A percentile compares a stretch with the other conserved stretches of the same genome.
Conservation (phyloP, 1,139 yeast genomes). For the Hansenula sp. region DNA sequence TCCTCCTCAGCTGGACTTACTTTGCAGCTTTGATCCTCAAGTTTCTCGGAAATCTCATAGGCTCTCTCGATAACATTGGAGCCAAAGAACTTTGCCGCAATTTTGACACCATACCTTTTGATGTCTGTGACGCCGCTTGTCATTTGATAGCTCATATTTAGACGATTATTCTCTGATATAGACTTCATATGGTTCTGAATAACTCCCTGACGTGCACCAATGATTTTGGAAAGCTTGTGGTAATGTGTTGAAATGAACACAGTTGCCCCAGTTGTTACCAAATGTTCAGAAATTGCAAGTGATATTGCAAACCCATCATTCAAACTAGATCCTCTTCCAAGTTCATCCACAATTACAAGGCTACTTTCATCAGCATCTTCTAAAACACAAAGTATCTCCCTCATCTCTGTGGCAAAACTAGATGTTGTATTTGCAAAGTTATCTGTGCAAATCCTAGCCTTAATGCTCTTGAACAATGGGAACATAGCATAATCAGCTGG, state of each 20-base stretch:
- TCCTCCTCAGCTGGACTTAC: constrained; percentile 1
- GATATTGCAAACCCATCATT: constrained; percentile 39
- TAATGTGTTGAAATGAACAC: constrained; percentile 39
- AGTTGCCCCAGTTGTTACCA: constrained; percentile 25
- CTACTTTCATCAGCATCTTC: constrained; percentile 29
- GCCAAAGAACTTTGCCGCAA: constrained; percentile 25
- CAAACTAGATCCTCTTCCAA: constrained; percentile 41
- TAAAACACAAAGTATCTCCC: constrained; percentile 39
- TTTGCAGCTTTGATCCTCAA: constrained; percentile 10
- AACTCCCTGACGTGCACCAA: constrained; percentile 29
- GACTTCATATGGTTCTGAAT: constrained; percentile 29
- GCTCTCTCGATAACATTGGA: constrained; percentile 25
- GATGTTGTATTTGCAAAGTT: constrained; percentile 32
- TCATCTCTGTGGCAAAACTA: constrained; percentile 42
- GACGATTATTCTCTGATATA: constrained; percentile 15
- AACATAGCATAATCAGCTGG: constrained; percentile 39
- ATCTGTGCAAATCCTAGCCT: constrained; percentile 36
- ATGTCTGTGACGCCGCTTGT: constrained; percentile 21
- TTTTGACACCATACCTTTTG: constrained; percentile 29
- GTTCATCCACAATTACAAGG: constrained; percentile 40
- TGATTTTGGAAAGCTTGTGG: constrained; percentile 30
- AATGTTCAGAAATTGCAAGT: constrained; percentile 33
- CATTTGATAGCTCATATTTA: constrained; percentile 29
- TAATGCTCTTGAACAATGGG: constrained; percentile 33
- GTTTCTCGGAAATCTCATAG: constrained; percentile 20